phyloP scores from a whole-genome alignment of 2,329 filamentous ascomycete species.

The Ophiostoma fasciatum region DNA sequence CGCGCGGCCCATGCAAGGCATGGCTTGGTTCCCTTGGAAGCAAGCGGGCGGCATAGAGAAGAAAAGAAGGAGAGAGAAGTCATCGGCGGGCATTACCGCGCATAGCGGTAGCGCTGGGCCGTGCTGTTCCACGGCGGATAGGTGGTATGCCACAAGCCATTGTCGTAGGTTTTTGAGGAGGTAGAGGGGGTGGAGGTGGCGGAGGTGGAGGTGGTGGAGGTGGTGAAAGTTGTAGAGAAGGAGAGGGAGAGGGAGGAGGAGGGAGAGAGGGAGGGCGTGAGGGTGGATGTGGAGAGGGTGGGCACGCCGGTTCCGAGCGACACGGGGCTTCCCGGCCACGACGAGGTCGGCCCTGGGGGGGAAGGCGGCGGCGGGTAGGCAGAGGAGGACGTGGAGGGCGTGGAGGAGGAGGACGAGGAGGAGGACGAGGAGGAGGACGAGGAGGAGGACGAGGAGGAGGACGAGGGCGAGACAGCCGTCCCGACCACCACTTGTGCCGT shows the following conservation, averaged over 20 bases:
- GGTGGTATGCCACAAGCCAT: constrained; percentile 31
- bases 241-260: background rate
- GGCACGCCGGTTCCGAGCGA: background rate
- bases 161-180: constrained; percentile 20
- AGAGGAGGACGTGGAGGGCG: background rate
- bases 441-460: background rate
- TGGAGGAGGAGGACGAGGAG: background rate
- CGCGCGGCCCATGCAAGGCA: too few relatives aligned
- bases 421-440: background rate
- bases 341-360: background rate
- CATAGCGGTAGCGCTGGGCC: constrained; percentile 8
- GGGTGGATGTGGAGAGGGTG: background rate
- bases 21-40: too few relatives aligned
- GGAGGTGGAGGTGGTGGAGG: constrained; percentile 7
- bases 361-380: too few relatives aligned
- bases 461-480: background rate
- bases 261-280: background rate
- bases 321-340: background rate
- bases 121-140: constrained; percentile 31
- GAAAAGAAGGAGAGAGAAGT: background rate
- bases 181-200: constrained; percentile 1
- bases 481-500: too few relatives aligned
- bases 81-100: background rate
- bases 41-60: background rate
- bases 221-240: background rate